Percentiles rank a stretch among this genome's conserved stretches.
Evolutionary conservation across 2,329 filamentous ascomycete genomes (phyloP).

Genomic region (Sporothrix phasma): DNA sequence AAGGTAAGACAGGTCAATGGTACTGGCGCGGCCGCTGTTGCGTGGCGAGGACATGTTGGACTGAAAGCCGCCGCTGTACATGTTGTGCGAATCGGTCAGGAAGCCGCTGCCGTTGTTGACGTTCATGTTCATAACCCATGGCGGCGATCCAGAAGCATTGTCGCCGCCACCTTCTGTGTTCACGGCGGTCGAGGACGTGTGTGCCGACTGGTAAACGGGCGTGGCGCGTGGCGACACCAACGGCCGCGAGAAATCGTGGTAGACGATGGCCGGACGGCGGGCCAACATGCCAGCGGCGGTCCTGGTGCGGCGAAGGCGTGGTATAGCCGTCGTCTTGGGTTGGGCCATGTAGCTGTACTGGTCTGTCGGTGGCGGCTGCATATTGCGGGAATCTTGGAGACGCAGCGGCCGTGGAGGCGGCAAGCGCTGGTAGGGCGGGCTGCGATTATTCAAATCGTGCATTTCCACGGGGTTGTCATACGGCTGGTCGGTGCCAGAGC

Average conservation of each 20-base stretch:
- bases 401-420: not conserved
- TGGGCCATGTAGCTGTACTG: constrained; percentile 7
- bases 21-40: constrained; percentile 17
- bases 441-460: constrained; percentile 10
- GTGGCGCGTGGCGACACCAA: constrained; percentile 10
- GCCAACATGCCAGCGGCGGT: constrained; percentile 7
- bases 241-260: constrained; percentile 11
- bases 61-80: constrained; percentile 11
- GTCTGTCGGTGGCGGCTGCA: not conserved
- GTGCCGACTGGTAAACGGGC: constrained; percentile 17
- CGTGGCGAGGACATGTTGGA: constrained; percentile 17
- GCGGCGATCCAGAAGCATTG: not conserved
- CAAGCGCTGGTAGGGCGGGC: constrained; percentile 5
- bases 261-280: not conserved
- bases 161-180: constrained; percentile 16
- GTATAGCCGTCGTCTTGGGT: not conserved
- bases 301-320: not conserved
- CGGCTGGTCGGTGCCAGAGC: constrained; percentile 4
- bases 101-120: constrained; percentile 13
- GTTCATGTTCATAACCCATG: constrained; percentile 10
- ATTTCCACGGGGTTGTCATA: constrained; percentile 16
- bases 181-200: constrained; percentile 17
- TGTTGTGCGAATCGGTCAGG: constrained; percentile 15
- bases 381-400: not conserved
- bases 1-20: constrained; percentile 16